A percentile compares a stretch with the other conserved stretches of the same genome.
These are phyloP conservation scores for Heterobasidion irregulare DNA, from an alignment of 1,284 basidiomycete genomes.

Conservation along the genomic window DNA sequence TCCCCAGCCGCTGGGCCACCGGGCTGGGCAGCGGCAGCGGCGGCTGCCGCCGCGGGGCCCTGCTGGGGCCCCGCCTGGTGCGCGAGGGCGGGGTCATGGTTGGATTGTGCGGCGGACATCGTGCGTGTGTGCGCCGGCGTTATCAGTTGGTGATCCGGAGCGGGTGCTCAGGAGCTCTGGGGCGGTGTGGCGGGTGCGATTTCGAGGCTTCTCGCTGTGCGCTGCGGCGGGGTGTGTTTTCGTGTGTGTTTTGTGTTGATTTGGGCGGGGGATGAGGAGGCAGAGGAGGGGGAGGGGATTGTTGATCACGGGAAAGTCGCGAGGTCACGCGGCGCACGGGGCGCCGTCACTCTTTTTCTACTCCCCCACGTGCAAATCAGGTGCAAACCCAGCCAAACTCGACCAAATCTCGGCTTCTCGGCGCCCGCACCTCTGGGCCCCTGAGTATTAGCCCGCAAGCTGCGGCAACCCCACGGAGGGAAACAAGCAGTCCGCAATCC, in stretches of 20 bases:
- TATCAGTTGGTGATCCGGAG: slow-evolving; percentile 1
- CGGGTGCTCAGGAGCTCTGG: not conserved
- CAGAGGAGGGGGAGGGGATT: slow-evolving; percentile 14
- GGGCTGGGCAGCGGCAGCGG: slow-evolving; percentile 6
- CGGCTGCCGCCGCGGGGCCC: slow-evolving; percentile 2
- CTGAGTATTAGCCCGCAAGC: too few species aligned
- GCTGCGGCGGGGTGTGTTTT: not conserved
- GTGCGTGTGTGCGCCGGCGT: not conserved
- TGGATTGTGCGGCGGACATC: slow-evolving; percentile 21
- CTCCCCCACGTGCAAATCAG: slow-evolving; percentile 23
- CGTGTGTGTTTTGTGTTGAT: too few species aligned
- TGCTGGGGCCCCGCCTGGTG: slow-evolving; percentile 8
- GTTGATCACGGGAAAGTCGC: slow-evolving; percentile 12
- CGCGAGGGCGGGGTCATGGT: slow-evolving; percentile 19
- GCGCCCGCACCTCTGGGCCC: not conserved
- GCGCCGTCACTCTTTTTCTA: slow-evolving; percentile 19
- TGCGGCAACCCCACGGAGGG: too few species aligned
- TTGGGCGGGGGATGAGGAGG: not conserved
- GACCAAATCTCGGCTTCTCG: slow-evolving; percentile 15
- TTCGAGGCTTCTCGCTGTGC: not conserved
- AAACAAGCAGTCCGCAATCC: too few species aligned
- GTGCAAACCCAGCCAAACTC: slow-evolving; percentile 16
- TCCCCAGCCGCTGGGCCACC: slow-evolving; percentile 4
- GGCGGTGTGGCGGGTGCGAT: slow-evolving; percentile 14
- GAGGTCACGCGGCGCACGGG: slow-evolving; percentile 26